phyloP scores from a whole-genome alignment of 2,329 filamentous ascomycete genomes.

The Plectosphaerella sp. region DNA sequence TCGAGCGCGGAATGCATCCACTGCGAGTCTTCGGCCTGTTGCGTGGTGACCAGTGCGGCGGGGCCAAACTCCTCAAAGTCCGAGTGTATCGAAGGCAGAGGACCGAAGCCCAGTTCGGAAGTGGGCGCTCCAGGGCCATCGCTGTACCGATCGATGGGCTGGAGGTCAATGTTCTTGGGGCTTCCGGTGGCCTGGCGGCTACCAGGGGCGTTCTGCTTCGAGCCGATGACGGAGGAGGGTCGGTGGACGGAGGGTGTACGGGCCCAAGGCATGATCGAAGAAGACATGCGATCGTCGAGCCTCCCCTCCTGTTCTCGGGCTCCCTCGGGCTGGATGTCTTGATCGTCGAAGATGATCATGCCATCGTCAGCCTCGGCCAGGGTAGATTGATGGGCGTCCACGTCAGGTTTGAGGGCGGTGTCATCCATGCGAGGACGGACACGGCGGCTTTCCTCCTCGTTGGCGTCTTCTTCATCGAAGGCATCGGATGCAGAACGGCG shows the following conservation, averaged over 20 bases:
- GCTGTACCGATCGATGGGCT: conserved; percentile 42
- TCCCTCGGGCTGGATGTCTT: conserved; percentile 52
- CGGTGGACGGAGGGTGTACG: conserved; percentile 19
- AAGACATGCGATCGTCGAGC: conserved; percentile 62
- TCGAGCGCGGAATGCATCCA: conserved; percentile 34
- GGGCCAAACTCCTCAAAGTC: conserved; percentile 20
- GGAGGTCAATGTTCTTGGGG: conserved; percentile 31
- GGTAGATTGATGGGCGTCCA: no score
- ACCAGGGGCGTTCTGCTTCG: neutral
- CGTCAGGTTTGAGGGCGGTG: conserved; percentile 6
- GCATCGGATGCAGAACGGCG: conserved; percentile 40
- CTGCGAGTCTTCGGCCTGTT: conserved; percentile 21
- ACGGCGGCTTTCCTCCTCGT: conserved; percentile 24
- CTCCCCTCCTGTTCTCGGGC: conserved; percentile 63
- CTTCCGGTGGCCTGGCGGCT: conserved; percentile 25
- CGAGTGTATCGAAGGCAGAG: conserved; percentile 22
- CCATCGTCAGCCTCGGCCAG: conserved; percentile 14
- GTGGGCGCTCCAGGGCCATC: conserved; percentile 27
- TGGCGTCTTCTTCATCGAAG: conserved; percentile 30
- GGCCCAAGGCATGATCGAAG: conserved; percentile 49
- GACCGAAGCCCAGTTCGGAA: conserved; percentile 24
- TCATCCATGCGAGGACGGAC: conserved; percentile 29
- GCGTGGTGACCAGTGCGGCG: conserved; percentile 12
- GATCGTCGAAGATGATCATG: conserved; percentile 29
- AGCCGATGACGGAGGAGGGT: conserved; percentile 6